Conservation (phyloP, 179 eudicot species). For the Camellia oleifera region DNA sequence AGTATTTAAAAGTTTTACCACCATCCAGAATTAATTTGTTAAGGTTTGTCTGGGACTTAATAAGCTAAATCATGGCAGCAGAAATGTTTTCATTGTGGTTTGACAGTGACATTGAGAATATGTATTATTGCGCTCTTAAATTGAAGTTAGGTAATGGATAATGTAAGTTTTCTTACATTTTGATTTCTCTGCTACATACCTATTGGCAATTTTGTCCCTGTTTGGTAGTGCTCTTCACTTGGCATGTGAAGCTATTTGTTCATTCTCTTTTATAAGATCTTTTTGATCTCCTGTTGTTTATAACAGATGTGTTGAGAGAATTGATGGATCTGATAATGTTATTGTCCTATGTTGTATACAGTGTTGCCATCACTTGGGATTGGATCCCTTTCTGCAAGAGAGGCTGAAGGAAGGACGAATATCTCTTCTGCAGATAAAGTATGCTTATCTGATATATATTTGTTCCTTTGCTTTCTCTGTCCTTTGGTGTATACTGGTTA, state of each 20-base stretch:
- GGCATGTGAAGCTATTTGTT: too few species aligned
- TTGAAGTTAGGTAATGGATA: neutral
- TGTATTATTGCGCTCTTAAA: too few species aligned
- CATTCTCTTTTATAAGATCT: neutral
- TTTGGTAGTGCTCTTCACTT: too few species aligned
- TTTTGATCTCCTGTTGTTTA: neutral
- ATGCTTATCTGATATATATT: slow-evolving; percentile 3
- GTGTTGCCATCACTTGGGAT: slow-evolving; percentile 86
- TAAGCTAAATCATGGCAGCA: too few species aligned
- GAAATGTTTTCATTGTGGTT: too few species aligned
- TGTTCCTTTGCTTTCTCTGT: neutral
- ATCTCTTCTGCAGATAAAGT: slow-evolving; percentile 85
- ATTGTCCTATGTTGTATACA: slow-evolving; percentile 28
- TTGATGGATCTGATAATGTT: neutral
- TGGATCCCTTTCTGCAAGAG: slow-evolving; percentile 93
- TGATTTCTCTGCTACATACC: too few species aligned
- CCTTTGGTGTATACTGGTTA: slow-evolving; percentile 1
- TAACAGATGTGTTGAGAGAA: neutral
- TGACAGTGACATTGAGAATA: neutral
- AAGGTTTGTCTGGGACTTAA: neutral
- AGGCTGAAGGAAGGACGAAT: slow-evolving; percentile 91
- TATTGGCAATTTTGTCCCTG: too few species aligned
- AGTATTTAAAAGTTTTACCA: too few species aligned
- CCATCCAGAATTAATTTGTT: neutral
- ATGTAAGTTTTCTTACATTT: too few species aligned